Percentiles rank a stretch among this genome's conserved stretches.
Evolutionary conservation across 2,329 filamentous ascomycete species (phyloP).

Genomic region (Beauveria rudraprayagi): DNA sequence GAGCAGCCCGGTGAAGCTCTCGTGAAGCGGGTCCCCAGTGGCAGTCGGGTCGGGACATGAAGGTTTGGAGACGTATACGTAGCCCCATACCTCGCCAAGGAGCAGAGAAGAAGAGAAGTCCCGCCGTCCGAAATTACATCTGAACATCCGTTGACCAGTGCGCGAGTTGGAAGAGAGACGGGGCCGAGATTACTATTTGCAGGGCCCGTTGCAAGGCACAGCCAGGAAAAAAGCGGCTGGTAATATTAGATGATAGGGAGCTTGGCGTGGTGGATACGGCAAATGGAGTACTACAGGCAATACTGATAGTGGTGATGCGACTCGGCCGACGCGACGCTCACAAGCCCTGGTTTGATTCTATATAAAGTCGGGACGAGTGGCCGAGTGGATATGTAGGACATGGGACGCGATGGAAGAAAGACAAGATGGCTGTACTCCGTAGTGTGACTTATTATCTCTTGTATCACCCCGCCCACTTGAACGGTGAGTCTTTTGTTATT

Average conservation of each 20-base stretch:
- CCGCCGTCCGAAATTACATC: background rate
- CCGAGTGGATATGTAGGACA: background rate
- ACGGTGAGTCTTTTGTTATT: background rate
- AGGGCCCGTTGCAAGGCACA: background rate
- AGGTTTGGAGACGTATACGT: background rate
- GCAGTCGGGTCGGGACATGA: background rate
- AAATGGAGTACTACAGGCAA: too few relatives aligned
- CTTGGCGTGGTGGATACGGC: too few relatives aligned
- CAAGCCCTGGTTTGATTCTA: too few relatives aligned
- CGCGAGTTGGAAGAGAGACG: background rate
- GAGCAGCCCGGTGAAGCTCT: background rate
- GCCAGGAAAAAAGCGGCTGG: background rate
- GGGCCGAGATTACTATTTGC: background rate
- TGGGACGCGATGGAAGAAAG: background rate
- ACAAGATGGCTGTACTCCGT: background rate
- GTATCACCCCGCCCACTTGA: background rate
- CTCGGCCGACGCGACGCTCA: too few relatives aligned
- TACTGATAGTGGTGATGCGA: too few relatives aligned
- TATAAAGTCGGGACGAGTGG: background rate
- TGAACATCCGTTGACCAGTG: background rate
- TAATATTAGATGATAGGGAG: too few relatives aligned
- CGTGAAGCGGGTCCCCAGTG: background rate
- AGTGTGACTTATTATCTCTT: too few relatives aligned
- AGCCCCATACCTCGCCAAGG: background rate
- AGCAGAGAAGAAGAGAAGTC: background rate